Evolutionary conservation across 2,329 filamentous ascomycete genomes (phyloP), one percentile per base, ranked within the genome.

Genomic region (Clarireedia homoeocarpa): DNA sequence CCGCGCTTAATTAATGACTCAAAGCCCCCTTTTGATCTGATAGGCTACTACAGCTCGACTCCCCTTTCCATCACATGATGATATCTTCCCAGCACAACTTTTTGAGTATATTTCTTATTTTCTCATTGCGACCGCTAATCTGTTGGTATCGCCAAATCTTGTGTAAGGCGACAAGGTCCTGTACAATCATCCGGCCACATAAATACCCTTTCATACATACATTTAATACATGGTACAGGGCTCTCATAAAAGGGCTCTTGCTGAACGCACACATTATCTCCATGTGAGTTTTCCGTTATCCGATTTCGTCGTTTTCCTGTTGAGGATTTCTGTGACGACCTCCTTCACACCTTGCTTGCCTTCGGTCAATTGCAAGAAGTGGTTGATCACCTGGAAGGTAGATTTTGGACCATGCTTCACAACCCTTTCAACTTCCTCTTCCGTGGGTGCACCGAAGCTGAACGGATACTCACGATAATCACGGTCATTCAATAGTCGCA

Each of bases 401-500:
- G 73, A 75, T 66, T 69, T 70, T 24, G 57, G 63, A 55, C 70
- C 74, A 26, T 69, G 62, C 23, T 62, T 63, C 17, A 85, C 73
- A 42, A 78, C 53, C 9, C 65, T 56, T 67, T 74, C 68, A 14
- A 88, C 74, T 51, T 88, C 79, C 40, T 65, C 63, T 73, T 97
- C 91, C 2, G 76, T 79, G 5, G 92, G 94, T 58, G 96, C 75
- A 30, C 62, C 59, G 47, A 91, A 83, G 12, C 73, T 71, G 70
- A 89, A 82, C 1, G 91, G 92, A 71, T 96, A 96, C 57, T 85
- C 74, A 5, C 67, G 70, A 73, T 86, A 97, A 63, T 87, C 79
- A 12, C 74, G 71, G 53, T 77, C 68, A 57, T 76, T 84, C 57
- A 91, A 75, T 53, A 96, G 76, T 47, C 75, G 62, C 46, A 96